phyloP scores from a whole-genome alignment of 495 filamentous ascomycete species.

The Aspergillus homomorphus region DNA sequence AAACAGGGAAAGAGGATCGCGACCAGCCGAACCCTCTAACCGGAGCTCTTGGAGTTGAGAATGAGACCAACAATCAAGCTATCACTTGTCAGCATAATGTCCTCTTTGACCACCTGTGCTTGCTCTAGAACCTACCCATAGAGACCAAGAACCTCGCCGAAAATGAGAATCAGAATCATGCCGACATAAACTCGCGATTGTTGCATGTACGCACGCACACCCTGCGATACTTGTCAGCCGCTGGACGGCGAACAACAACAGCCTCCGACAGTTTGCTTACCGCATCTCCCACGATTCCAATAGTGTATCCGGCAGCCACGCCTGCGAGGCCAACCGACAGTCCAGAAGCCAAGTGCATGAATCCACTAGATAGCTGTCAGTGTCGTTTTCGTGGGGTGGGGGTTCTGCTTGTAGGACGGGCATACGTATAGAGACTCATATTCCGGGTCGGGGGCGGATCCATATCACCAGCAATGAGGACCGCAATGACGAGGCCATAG shows the following conservation, averaged over 20 bases:
- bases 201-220: conserved; percentile 90
- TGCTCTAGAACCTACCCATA: conserved; percentile 71
- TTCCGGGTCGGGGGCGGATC: conserved; percentile 56
- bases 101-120: neutral
- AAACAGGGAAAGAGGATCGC: conserved; percentile 10
- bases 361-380: conserved; percentile 53
- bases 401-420: conserved; percentile 2
- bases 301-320: conserved; percentile 94
- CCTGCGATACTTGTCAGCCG: conserved; percentile 45
- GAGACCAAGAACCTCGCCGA: conserved; percentile 93
- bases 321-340: conserved; percentile 88
- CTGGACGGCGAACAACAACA: neutral
- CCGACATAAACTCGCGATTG: conserved; percentile 95
- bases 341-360: conserved; percentile 91
- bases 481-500: conserved; percentile 93
- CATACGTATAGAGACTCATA: conserved; percentile 82
- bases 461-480: conserved; percentile 87
- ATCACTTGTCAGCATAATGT: conserved; percentile 23
- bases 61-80: conserved; percentile 59
- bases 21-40: conserved; percentile 7
- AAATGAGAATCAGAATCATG: conserved; percentile 98
- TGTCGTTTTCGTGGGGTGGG: neutral
- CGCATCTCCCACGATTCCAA: conserved; percentile 91
- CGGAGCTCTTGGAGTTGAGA: conserved; percentile 38
- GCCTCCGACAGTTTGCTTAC: conserved; percentile 35